These are phyloP conservation scores for Drechslerella stenobrocha DNA, from an alignment of 2,329 filamentous ascomycete species.

Conservation along the genomic window DNA sequence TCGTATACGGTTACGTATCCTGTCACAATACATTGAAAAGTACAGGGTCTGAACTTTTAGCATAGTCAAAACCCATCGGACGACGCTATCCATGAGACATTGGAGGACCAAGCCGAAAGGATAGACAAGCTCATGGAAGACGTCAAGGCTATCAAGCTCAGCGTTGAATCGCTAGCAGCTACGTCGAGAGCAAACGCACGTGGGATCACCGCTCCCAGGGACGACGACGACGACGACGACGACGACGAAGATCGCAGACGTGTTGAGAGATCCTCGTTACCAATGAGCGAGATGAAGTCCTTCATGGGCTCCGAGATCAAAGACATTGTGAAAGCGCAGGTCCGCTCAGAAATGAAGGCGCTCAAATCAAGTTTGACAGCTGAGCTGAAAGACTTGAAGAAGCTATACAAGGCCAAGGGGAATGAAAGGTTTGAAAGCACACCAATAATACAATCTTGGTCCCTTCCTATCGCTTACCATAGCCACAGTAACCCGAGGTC, in stretches of 20 bases:
- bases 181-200: slow-evolving; percentile 41
- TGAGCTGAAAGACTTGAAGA: slow-evolving; percentile 44
- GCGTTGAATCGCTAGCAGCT: slow-evolving; percentile 32
- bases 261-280: slow-evolving; percentile 24
- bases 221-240: slow-evolving; percentile 23
- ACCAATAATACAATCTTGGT: neutral
- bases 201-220: slow-evolving; percentile 26
- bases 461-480: neutral
- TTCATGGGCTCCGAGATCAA: slow-evolving; percentile 42
- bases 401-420: slow-evolving; percentile 43
- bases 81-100: slow-evolving; percentile 45
- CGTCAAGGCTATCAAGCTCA: slow-evolving; percentile 44
- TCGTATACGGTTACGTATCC: slow-evolving; percentile 6
- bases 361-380: slow-evolving; percentile 39
- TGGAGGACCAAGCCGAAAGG: slow-evolving; percentile 44
- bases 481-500: slow-evolving; percentile 39
- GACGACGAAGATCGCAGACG: slow-evolving; percentile 1
- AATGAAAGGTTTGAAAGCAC: slow-evolving; percentile 40
- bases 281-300: slow-evolving; percentile 22
- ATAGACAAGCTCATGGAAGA: slow-evolving; percentile 45
- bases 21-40: slow-evolving; percentile 28
- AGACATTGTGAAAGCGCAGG: slow-evolving; percentile 46
- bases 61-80: slow-evolving; percentile 45
- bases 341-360: slow-evolving; percentile 46
- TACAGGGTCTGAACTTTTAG: slow-evolving; percentile 44